A percentile compares a stretch with the other conserved stretches of the same genome.
These are phyloP conservation scores for Oidiodendron maius DNA, from an alignment of 495 filamentous ascomycete species.

Conservation along the genomic window DNA sequence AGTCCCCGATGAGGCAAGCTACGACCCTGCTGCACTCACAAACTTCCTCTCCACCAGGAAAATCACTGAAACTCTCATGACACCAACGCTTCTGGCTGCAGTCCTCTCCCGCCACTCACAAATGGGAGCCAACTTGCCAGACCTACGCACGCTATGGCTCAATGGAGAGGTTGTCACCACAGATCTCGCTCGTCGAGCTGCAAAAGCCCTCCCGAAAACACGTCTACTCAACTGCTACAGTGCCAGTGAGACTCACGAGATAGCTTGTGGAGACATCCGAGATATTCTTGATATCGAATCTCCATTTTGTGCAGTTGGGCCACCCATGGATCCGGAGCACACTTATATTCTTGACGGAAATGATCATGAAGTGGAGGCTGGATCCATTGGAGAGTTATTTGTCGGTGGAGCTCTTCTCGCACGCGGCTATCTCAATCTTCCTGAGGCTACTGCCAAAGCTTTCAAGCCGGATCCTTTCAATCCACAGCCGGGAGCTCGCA, in stretches of 20 bases:
- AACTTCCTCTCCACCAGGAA: slow-evolving; percentile 50
- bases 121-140: slow-evolving; percentile 48
- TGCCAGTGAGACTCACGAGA: slow-evolving; percentile 67
- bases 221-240: slow-evolving; percentile 67
- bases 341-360: slow-evolving; percentile 56
- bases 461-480: slow-evolving; percentile 49
- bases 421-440: slow-evolving; percentile 65
- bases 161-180: slow-evolving; percentile 69
- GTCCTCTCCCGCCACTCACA: slow-evolving; percentile 53
- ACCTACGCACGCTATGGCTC: slow-evolving; percentile 58
- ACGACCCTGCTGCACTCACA: slow-evolving; percentile 61
- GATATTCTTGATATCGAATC: slow-evolving; percentile 46
- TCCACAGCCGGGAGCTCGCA: slow-evolving; percentile 33
- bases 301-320: slow-evolving; percentile 54
- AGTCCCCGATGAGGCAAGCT: slow-evolving; percentile 62
- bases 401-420: slow-evolving; percentile 65
- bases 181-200: slow-evolving; percentile 54
- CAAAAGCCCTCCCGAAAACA: slow-evolving; percentile 54
- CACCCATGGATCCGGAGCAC: slow-evolving; percentile 49
- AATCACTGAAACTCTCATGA: slow-evolving; percentile 68
- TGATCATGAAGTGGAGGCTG: slow-evolving; percentile 39
- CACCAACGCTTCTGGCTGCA: slow-evolving; percentile 62
- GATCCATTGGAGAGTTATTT: slow-evolving; percentile 55
- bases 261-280: slow-evolving; percentile 64
- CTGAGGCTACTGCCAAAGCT: slow-evolving; percentile 58